These are phyloP conservation scores for Rhizopus sp. DNA, from an alignment of 371 early-diverging fungal genomes.

Conservation along the genomic window DNA sequence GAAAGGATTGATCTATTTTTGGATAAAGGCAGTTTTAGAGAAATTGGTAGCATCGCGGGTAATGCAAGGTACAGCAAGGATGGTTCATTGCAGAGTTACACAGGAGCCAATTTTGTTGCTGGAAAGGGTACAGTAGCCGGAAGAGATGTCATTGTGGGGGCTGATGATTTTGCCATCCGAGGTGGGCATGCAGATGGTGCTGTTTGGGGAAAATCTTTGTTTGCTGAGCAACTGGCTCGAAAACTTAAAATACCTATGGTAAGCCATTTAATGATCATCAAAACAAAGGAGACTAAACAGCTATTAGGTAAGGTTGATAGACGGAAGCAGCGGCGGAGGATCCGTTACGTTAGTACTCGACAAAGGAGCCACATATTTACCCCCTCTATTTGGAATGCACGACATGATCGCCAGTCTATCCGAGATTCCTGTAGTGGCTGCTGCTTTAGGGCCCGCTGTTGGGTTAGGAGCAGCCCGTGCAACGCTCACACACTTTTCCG, in stretches of 20 bases:
- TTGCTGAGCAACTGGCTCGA: slow-evolving; percentile 38
- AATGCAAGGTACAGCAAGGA: slow-evolving; percentile 37
- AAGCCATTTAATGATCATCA: neutral
- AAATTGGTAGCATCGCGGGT: slow-evolving; percentile 45
- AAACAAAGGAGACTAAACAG: neutral
- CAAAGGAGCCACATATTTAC: slow-evolving; percentile 39
- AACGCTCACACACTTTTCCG: slow-evolving; percentile 46
- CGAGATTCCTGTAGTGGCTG: slow-evolving; percentile 44
- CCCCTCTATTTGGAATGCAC: slow-evolving; percentile 51
- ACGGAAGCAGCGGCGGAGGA: slow-evolving; percentile 51
- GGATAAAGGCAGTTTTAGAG: slow-evolving; percentile 33
- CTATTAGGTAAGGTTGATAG: slow-evolving; percentile 39
- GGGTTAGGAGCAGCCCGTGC: slow-evolving; percentile 48
- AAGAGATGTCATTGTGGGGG: slow-evolving; percentile 42
- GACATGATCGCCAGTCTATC: slow-evolving; percentile 44
- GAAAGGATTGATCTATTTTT: slow-evolving; percentile 45
- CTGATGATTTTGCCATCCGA: slow-evolving; percentile 51
- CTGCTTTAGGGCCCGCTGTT: slow-evolving; percentile 47
- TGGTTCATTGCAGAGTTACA: slow-evolving; percentile 26
- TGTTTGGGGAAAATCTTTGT: slow-evolving; percentile 45
- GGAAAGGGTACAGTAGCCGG: slow-evolving; percentile 35
- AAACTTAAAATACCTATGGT: slow-evolving; percentile 39
- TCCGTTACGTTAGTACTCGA: slow-evolving; percentile 39
- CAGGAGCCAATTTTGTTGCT: slow-evolving; percentile 44
- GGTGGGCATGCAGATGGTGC: slow-evolving; percentile 53